phyloP scores from a whole-genome alignment of 2,329 filamentous ascomycete genomes.

The Fusarium anthophilum region DNA sequence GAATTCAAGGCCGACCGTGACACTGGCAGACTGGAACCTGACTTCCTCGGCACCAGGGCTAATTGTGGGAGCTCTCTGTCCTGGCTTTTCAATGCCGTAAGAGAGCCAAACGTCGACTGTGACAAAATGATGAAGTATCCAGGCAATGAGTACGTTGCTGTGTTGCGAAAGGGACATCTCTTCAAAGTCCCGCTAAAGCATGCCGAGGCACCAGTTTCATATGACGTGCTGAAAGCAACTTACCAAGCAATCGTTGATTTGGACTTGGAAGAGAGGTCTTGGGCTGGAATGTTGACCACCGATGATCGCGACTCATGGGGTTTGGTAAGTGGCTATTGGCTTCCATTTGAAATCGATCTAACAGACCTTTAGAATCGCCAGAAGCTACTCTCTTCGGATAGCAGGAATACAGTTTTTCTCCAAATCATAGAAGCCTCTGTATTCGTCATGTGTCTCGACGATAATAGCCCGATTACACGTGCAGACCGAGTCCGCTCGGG shows the following conservation, averaged over 20 bases:
- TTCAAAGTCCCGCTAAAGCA: background rate
- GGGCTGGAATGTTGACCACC: slow-evolving; percentile 6
- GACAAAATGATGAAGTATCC: slow-evolving; percentile 13
- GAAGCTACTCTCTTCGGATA: background rate
- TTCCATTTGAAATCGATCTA: background rate
- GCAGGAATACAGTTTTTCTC: background rate
- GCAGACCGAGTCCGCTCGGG: background rate
- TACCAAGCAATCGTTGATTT: slow-evolving; percentile 1
- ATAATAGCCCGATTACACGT: background rate
- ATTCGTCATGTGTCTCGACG: slow-evolving; percentile 9
- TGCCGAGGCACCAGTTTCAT: background rate
- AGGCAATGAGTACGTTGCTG: background rate
- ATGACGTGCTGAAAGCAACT: background rate
- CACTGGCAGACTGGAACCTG: background rate
- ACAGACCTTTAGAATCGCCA: background rate
- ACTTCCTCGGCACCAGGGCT: background rate
- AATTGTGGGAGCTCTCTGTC: background rate
- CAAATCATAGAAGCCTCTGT: background rate
- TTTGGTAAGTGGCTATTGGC: background rate
- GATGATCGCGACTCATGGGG: slow-evolving; percentile 8
- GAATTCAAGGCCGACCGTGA: slow-evolving; percentile 2
- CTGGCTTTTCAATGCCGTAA: slow-evolving; percentile 3
- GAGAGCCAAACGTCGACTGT: slow-evolving; percentile 1
- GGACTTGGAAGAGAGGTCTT: background rate
- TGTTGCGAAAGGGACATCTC: background rate